Evolutionary conservation across 257 asterid genomes (phyloP).

Genomic region (Galeopsis tetrahit): DNA sequence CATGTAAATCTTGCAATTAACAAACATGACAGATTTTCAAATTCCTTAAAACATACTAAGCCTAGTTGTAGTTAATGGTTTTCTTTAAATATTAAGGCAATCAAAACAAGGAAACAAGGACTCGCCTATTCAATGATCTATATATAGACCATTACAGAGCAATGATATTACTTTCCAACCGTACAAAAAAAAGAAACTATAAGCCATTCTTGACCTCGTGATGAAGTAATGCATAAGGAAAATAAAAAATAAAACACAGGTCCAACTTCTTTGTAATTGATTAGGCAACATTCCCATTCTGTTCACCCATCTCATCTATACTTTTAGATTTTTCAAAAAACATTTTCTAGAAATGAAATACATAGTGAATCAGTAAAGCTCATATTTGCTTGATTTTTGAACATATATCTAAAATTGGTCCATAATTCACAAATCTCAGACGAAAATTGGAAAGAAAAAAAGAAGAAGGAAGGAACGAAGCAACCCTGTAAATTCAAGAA

Average conservation of each 20-base stretch:
- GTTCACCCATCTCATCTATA: too few relatives aligned
- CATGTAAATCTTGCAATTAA: background rate
- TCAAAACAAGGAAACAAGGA: slow-evolving; percentile 1
- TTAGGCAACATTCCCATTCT: background rate
- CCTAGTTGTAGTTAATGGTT: background rate
- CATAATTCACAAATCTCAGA: slow-evolving; percentile 1
- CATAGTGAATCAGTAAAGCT: too few relatives aligned
- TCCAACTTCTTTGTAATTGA: slow-evolving; percentile 7
- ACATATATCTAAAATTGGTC: too few relatives aligned
- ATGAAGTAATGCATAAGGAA: background rate
- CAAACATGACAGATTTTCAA: slow-evolving; percentile 7
- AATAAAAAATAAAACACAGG: background rate
- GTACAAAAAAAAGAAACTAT: background rate
- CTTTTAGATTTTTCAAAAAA: too few relatives aligned
- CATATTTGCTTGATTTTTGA: too few relatives aligned
- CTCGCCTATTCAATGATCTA: background rate
- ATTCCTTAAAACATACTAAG: slow-evolving; percentile 3
- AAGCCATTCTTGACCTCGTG: background rate
- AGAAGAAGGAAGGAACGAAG: background rate
- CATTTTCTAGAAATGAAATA: too few relatives aligned
- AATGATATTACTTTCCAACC: background rate
- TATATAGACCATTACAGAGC: background rate
- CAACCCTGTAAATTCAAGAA: background rate
- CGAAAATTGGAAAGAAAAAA: background rate
- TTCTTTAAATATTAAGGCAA: background rate